Evolutionary conservation across 768 basidiomycete genomes (phyloP), one percentile per base, ranked within the genome.

Genomic region (Hygrocybe punicea): DNA sequence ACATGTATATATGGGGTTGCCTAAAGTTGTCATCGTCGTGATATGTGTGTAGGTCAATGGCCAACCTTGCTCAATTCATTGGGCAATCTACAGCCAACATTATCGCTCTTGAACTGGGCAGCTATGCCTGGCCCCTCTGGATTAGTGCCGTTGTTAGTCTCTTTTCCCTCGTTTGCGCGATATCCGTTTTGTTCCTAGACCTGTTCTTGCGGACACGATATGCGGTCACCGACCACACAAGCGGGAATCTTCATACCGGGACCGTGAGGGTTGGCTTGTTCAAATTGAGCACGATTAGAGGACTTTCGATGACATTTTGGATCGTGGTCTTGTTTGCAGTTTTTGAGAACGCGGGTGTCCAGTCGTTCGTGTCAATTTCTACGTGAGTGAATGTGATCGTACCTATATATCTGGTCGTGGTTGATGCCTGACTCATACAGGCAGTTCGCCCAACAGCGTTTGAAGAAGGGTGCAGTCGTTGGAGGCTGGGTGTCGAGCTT

Each of bases 401-500:
- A 13, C 2, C 21, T 29, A n/a, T 23, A 19, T 14, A 11, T 23
- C 17, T 29, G 2, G 45, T 42, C 9, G 17, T 35, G 17, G 46
- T 14, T 25, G 23, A 44, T 23, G 33, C 40, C 49, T 42, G 44
- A 17, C 21, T 23, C 49, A 13, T 37, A 25, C 58, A 77, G 76
- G 17, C 75, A 76, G 69, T 73, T 75, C 51, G 72, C 73, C 9
- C 75, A 77, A 58, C 75, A 77, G 58, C 68, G 76, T 6, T 63
- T 77, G 29, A 64, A 73, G 62, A 73, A 75, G 61, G 75, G 75
- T 45, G 76, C 76, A 23, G 71, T 77, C 53, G 69, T 77, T 34
- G 74, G 74, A n/a, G 75, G 76, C 56, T 77, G 76, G 76, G 76
- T 76, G 10, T 74, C 75, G 3, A 75, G 72, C 58, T 73, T 77